phyloP scores from a whole-genome alignment of 352 stramenopile species.

The Pythium dissotocum region DNA sequence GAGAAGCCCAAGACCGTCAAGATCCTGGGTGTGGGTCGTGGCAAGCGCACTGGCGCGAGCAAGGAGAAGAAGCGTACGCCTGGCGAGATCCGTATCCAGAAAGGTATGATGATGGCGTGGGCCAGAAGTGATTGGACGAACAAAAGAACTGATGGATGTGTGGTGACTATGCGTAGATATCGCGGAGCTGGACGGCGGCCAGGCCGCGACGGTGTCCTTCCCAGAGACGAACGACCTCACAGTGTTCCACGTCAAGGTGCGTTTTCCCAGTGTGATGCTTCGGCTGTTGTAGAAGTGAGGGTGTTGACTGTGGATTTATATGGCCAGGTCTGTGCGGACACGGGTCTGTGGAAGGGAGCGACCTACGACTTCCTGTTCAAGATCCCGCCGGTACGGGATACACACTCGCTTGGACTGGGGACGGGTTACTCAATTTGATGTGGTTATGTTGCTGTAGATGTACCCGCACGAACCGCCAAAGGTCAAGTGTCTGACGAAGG shows the following conservation, averaged over 20 bases:
- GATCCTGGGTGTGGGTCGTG: conserved; percentile 81
- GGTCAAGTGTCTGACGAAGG: conserved; percentile 95
- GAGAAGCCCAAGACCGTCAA: conserved; percentile 79
- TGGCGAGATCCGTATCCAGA: conserved; percentile 98
- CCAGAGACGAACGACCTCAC: conserved; percentile 98
- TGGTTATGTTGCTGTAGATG: conserved; percentile 44
- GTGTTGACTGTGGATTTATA: neutral
- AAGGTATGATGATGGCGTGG: conserved; percentile 44
- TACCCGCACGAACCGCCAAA: conserved; percentile 98
- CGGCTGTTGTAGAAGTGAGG: neutral
- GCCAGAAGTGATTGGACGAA: neutral
- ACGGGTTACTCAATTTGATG: neutral
- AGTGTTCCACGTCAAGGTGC: conserved; percentile 87
- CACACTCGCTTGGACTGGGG: neutral
- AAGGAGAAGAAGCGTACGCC: conserved; percentile 94
- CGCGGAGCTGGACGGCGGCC: conserved; percentile 96
- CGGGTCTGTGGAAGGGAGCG: conserved; percentile 96
- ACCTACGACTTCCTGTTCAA: conserved; percentile 98
- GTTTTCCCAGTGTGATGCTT: neutral
- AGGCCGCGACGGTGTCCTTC: conserved; percentile 95
- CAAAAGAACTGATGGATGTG: neutral
- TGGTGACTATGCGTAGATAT: conserved; percentile 83
- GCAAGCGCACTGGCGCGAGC: conserved; percentile 58
- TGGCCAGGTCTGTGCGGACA: conserved; percentile 89
- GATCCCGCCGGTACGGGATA: conserved; percentile 89